Evolutionary conservation across 2,329 filamentous ascomycete species (phyloP).

Genomic region (Colletotrichum kahawae): DNA sequence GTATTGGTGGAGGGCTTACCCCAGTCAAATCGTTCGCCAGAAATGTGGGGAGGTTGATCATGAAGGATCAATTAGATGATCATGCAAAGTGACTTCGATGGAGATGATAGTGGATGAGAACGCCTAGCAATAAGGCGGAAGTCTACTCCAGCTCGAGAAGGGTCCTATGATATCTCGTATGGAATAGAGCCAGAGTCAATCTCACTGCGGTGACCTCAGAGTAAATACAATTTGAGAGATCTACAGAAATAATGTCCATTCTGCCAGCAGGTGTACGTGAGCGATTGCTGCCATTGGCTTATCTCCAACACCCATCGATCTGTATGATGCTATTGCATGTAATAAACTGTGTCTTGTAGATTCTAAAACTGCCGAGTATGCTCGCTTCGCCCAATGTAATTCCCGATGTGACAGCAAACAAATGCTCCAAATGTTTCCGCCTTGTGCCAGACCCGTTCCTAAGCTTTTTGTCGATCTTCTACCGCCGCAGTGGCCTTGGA

Average conservation of each 20-base stretch:
- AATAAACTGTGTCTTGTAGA: not conserved
- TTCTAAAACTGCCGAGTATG: not conserved
- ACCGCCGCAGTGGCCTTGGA: not conserved
- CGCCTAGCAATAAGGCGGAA: not conserved
- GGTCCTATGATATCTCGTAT: not conserved
- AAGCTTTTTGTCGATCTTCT: constrained; percentile 12
- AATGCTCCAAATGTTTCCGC: not conserved
- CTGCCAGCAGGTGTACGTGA: not conserved
- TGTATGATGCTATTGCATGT: not conserved
- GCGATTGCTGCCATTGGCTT: not conserved
- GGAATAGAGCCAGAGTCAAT: not conserved
- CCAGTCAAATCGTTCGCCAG: not conserved
- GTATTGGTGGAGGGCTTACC: not conserved
- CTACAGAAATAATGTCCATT: not conserved
- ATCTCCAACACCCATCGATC: not conserved
- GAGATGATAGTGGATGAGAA: not conserved
- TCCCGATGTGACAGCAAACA: not conserved
- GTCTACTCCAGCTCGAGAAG: not conserved
- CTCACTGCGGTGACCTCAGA: not conserved
- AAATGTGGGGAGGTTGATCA: not conserved
- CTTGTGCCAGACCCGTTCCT: not conserved
- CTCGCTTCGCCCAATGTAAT: not conserved
- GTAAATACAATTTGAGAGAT: not conserved
- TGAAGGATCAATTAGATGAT: not conserved
- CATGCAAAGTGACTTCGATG: not conserved